Conservation (phyloP, 2,329 filamentous ascomycete genomes). For the Cercospora zeae-maydis region DNA sequence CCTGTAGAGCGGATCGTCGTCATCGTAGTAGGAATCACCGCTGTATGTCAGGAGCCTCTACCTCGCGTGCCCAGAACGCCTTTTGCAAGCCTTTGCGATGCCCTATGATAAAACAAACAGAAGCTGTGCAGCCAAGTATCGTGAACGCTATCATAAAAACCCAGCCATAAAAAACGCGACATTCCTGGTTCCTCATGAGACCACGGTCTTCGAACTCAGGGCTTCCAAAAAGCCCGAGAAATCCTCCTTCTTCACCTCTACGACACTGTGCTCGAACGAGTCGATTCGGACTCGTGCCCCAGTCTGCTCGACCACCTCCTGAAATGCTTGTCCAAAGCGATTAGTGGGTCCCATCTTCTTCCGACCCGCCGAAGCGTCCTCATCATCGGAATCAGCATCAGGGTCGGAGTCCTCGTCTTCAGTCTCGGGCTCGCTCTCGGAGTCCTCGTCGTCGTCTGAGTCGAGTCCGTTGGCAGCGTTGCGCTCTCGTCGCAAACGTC, state of each 20-base stretch:
- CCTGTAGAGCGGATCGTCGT: background rate
- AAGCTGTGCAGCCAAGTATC: background rate
- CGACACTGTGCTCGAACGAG: conserved; percentile 94
- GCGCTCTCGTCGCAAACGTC: conserved; percentile 57
- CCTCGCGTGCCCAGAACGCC: background rate
- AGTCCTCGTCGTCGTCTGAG: conserved; percentile 48
- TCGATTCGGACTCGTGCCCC: conserved; percentile 87
- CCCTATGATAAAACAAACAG: background rate
- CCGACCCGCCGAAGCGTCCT: conserved; percentile 54
- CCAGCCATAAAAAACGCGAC: background rate
- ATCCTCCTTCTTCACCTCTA: conserved; percentile 97
- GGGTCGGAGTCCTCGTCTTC: conserved; percentile 35
- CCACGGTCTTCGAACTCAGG: conserved; percentile 85
- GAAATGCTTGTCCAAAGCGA: conserved; percentile 90
- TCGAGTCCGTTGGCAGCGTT: conserved; percentile 53
- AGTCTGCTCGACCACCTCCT: conserved; percentile 89
- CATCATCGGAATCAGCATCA: conserved; percentile 33
- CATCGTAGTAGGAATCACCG: background rate
- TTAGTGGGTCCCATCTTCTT: conserved; percentile 73
- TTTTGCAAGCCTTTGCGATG: background rate
- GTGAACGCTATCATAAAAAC: conserved; percentile 10
- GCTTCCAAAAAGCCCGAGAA: conserved; percentile 85
- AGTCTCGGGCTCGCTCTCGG: conserved; percentile 49
- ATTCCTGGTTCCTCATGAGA: conserved; percentile 43
- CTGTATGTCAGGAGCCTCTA: conserved; percentile 6